A percentile compares a stretch with the other conserved stretches of the same genome.
Conservation (phyloP, 192 early-diverging fungal genomes). For the Phycomyces blakesleeanus region DNA sequence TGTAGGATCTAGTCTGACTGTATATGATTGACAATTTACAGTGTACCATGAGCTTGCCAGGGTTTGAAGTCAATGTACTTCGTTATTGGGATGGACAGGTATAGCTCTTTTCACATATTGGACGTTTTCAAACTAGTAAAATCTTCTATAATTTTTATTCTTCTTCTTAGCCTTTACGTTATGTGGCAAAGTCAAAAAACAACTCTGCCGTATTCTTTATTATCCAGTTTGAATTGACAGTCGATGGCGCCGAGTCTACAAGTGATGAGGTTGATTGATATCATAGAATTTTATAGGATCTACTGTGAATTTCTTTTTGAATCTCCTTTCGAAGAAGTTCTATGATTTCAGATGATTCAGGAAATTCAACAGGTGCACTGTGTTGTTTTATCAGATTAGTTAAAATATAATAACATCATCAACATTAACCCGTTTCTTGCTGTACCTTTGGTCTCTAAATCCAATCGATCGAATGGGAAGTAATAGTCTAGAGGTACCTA, state of each 20-base stretch:
- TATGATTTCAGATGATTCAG: conserved; percentile 10
- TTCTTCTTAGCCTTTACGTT: conserved; percentile 63
- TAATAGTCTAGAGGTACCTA: conserved; percentile 54
- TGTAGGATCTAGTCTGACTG: conserved; percentile 3
- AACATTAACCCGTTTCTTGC: background rate
- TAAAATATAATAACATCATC: conserved; percentile 7
- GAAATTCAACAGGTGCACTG: conserved; percentile 20
- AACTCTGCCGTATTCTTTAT: conserved; percentile 63
- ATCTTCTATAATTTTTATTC: conserved; percentile 12
- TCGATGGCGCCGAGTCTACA: conserved; percentile 25
- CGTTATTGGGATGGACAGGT: conserved; percentile 61
- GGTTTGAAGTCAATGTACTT: conserved; percentile 45
- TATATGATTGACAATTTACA: too few relatives aligned
- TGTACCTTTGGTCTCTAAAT: conserved; percentile 43
- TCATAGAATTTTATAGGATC: conserved; percentile 14
- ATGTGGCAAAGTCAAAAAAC: conserved; percentile 64
- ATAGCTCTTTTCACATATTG: too few relatives aligned
- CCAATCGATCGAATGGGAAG: conserved; percentile 48
- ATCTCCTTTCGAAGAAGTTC: conserved; percentile 18
- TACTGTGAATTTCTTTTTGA: conserved; percentile 18
- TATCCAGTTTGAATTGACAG: conserved; percentile 58
- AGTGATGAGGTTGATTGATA: background rate
- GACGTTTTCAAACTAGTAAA: too few relatives aligned
- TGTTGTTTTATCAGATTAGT: too few relatives aligned
- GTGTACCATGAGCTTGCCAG: conserved; percentile 35